A percentile compares a stretch with the other conserved stretches of the same genome.
These are phyloP conservation scores for Yamadazyma siamensis DNA, from an alignment of 1,139 yeast species.

Conservation along the genomic window DNA sequence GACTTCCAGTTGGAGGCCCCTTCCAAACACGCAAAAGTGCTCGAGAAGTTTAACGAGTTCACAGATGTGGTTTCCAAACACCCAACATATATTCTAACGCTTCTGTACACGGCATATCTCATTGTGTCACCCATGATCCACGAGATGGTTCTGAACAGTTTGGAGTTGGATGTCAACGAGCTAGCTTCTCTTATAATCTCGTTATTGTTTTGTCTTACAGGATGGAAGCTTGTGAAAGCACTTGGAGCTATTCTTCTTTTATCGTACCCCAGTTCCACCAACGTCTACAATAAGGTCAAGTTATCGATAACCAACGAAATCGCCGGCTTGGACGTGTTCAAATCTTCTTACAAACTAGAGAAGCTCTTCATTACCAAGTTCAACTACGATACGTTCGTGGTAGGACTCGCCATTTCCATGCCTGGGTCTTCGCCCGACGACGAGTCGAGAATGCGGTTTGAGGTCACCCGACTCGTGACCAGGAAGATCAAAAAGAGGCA, in stretches of 20 bases:
- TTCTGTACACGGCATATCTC: slow-evolving; percentile 47
- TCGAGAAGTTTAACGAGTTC: slow-evolving; percentile 12
- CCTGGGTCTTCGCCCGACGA: slow-evolving; percentile 70
- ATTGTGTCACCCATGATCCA: slow-evolving; percentile 34
- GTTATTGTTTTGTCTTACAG: slow-evolving; percentile 45
- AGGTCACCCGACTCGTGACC: slow-evolving; percentile 47
- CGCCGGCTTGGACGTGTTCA: slow-evolving; percentile 46
- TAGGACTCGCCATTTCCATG: slow-evolving; percentile 55
- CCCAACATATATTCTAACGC: slow-evolving; percentile 64
- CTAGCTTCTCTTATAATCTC: slow-evolving; percentile 51
- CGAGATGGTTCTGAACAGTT: slow-evolving; percentile 21
- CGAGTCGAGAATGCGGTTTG: slow-evolving; percentile 54
- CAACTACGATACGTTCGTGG: slow-evolving; percentile 55
- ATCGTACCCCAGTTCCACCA: slow-evolving; percentile 47
- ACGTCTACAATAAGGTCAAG: slow-evolving; percentile 37
- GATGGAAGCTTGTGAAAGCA: slow-evolving; percentile 51
- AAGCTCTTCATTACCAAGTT: slow-evolving; percentile 57
- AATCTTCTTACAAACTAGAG: slow-evolving; percentile 44
- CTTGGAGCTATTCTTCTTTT: slow-evolving; percentile 52
- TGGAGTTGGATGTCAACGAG: slow-evolving; percentile 44
- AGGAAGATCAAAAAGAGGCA: slow-evolving; percentile 22
- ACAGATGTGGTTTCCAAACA: slow-evolving; percentile 31
- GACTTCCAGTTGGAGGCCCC: slow-evolving; percentile 5
- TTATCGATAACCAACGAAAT: slow-evolving; percentile 35
- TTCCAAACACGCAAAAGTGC: slow-evolving; percentile 6